Conservation (phyloP, 1,284 basidiomycete species). For the Gomphus sp. region DNA sequence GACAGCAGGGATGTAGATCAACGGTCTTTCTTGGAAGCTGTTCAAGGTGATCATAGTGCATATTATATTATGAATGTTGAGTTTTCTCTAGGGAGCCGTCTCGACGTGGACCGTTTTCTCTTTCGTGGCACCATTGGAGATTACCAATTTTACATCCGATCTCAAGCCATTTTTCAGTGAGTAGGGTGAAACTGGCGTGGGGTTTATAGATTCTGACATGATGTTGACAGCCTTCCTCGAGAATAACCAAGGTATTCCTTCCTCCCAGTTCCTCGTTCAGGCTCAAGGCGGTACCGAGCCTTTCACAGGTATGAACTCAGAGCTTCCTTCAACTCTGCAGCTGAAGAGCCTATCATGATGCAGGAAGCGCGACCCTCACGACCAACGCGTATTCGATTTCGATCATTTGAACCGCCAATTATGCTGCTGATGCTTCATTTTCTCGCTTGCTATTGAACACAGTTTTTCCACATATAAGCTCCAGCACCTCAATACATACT, state of each 20-base stretch:
- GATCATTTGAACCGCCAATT: neutral
- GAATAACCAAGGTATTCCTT: neutral
- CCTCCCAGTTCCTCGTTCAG: constrained; percentile 4
- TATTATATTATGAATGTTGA: neutral
- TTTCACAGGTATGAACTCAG: neutral
- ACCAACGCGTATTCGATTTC: neutral
- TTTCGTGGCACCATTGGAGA: constrained; percentile 17
- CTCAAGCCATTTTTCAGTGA: constrained; percentile 28
- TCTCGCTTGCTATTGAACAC: no score
- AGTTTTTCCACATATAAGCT: no score
- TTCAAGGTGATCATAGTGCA: constrained; percentile 14
- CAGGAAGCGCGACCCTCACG: neutral
- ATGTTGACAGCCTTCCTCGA: neutral
- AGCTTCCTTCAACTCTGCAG: neutral
- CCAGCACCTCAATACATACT: no score
- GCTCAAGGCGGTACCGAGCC: neutral
- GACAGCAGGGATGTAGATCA: neutral
- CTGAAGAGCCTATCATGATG: neutral
- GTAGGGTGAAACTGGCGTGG: constrained; percentile 1
- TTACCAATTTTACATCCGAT: constrained; percentile 25
- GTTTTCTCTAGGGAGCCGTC: constrained; percentile 20
- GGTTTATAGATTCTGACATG: no score
- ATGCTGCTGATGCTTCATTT: no score
- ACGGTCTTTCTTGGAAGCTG: constrained; percentile 20
- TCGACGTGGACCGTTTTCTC: constrained; percentile 28